Conservation (phyloP, 1,284 basidiomycete species). For the Takashimella tepidaria region DNA sequence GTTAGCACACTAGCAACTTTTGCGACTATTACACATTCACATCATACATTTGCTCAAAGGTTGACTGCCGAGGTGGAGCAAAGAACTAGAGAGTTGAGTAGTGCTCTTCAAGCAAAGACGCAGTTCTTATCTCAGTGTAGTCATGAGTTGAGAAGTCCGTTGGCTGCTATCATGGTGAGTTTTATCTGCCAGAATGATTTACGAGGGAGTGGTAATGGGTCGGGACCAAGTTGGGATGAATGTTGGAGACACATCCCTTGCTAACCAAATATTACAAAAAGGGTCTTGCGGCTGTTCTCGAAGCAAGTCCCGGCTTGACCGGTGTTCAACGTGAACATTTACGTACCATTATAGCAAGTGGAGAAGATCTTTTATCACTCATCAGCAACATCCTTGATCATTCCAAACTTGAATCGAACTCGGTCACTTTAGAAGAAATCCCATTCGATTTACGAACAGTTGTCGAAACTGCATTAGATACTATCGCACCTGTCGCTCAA, state of each 20-base stretch:
- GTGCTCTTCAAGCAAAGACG: constrained; percentile 35
- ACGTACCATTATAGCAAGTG: constrained; percentile 47
- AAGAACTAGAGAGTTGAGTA: constrained; percentile 28
- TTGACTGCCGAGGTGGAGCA: constrained; percentile 30
- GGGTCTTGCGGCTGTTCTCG: constrained; percentile 47
- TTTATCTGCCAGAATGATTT: neutral
- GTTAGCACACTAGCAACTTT: constrained; percentile 31
- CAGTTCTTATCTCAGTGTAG: constrained; percentile 41
- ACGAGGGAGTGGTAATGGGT: no score
- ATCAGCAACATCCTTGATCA: constrained; percentile 52
- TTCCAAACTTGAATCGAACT: constrained; percentile 48
- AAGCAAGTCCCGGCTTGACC: constrained; percentile 41
- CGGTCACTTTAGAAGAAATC: constrained; percentile 47
- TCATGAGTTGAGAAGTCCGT: constrained; percentile 51
- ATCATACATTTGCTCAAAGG: constrained; percentile 27
- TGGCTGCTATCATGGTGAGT: constrained; percentile 40
- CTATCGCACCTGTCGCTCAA: constrained; percentile 37
- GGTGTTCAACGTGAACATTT: constrained; percentile 48
- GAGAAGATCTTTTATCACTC: constrained; percentile 49
- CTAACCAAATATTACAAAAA: constrained; percentile 2
- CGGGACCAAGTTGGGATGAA: no score
- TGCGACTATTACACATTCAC: constrained; percentile 28
- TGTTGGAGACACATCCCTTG: no score
- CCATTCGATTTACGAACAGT: constrained; percentile 47
- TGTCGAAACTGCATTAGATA: constrained; percentile 39